phyloP scores from a whole-genome alignment of 2,329 filamentous ascomycete species.

The Geosmithia flava region DNA sequence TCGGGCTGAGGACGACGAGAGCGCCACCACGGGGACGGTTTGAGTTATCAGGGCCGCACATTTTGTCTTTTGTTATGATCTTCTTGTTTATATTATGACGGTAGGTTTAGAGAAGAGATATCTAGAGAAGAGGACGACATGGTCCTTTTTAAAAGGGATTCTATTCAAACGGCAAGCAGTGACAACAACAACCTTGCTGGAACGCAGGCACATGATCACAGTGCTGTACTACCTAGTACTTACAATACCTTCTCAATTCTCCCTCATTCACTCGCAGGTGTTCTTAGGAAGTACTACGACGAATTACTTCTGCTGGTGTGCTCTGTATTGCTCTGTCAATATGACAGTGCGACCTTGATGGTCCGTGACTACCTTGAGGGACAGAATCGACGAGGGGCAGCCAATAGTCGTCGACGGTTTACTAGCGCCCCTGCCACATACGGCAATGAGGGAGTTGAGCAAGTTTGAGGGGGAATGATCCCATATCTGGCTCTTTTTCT shows the following conservation, averaged over 20 bases:
- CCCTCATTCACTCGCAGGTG: not conserved
- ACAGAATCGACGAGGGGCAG: not conserved
- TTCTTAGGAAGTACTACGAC: not conserved
- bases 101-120: no score
- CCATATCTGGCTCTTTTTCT: not conserved
- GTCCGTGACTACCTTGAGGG: conserved; percentile 1
- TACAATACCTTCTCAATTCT: conserved; percentile 1
- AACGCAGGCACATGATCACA: no score
- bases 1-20: conserved; percentile 26
- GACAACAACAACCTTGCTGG: not conserved
- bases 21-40: conserved; percentile 30
- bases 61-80: conserved; percentile 11
- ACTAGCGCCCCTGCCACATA: conserved; percentile 10
- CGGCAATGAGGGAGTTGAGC: conserved; percentile 15
- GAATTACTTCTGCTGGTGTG: no score
- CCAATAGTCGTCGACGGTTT: conserved; percentile 15
- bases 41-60: conserved; percentile 31
- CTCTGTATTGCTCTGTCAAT: no score
- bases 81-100: not conserved
- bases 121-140: no score
- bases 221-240: not conserved
- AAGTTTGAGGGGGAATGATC: conserved; percentile 21
- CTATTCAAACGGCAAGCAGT: not conserved
- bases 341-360: conserved; percentile 1
- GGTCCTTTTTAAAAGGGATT: no score